Evolutionary conservation across 2,329 filamentous ascomycete genomes (phyloP).

Genomic region (Microdochium paspali): DNA sequence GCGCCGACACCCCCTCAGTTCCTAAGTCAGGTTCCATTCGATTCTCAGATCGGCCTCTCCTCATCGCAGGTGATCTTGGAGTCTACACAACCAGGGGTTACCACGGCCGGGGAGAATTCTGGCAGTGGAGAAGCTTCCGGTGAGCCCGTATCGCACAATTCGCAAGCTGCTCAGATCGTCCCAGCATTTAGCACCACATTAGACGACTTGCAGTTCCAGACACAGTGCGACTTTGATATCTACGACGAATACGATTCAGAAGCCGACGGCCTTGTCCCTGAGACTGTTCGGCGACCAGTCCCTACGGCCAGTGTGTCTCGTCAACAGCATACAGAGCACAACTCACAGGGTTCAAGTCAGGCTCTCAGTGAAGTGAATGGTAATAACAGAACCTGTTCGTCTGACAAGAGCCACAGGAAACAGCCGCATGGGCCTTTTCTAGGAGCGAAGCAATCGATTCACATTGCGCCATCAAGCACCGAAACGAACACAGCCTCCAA

Average conservation of each 20-base stretch:
- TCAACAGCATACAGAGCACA: constrained; percentile 1
- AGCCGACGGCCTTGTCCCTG: neutral
- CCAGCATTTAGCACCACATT: constrained; percentile 2
- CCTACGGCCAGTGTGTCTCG: constrained; percentile 9
- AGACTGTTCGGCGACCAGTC: constrained; percentile 9
- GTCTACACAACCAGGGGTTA: neutral
- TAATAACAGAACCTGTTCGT: constrained; percentile 14
- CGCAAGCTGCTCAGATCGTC: constrained; percentile 8
- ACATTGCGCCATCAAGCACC: neutral
- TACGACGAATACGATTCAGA: neutral
- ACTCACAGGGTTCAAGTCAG: constrained; percentile 13
- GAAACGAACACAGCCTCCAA: neutral
- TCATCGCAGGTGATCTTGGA: neutral
- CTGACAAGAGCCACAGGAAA: constrained; percentile 5
- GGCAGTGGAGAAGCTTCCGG: neutral
- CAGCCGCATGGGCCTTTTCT: neutral
- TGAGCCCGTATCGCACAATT: neutral
- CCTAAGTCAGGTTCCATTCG: constrained; percentile 3
- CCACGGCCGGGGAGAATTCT: neutral
- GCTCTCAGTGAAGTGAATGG: constrained; percentile 14
- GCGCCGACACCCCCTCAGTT: neutral
- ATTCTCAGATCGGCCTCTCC: neutral
- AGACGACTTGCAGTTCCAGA: constrained; percentile 2
- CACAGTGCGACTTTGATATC: constrained; percentile 1
- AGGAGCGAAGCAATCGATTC: neutral